A percentile compares a stretch with the other conserved stretches of the same genome.
These are phyloP conservation scores for Hsuehochloa calcarea DNA, from an alignment of 176 grass and related monocot genomes.

Conservation along the genomic window DNA sequence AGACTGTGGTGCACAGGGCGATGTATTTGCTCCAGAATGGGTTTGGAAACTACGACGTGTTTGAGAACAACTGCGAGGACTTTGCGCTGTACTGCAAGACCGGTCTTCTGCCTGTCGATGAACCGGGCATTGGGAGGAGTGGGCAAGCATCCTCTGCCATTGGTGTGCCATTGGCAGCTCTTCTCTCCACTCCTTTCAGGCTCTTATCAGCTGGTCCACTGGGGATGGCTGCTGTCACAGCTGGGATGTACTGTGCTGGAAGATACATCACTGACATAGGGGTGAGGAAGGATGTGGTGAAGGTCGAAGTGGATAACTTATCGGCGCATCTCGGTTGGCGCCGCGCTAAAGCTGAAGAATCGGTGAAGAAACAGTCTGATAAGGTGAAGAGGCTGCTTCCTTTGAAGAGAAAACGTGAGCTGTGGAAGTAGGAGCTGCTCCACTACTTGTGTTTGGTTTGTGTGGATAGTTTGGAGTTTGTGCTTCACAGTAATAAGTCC, in stretches of 20 bases:
- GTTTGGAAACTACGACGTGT: constrained; percentile 69
- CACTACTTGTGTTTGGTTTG: background rate
- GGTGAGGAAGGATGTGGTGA: constrained; percentile 64
- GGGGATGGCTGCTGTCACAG: constrained; percentile 59
- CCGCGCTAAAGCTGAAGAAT: constrained; percentile 16
- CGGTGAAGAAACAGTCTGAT: background rate
- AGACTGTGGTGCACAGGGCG: constrained; percentile 50
- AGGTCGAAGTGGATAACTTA: constrained; percentile 62
- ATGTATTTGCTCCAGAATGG: constrained; percentile 67
- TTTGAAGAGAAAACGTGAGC: constrained; percentile 48
- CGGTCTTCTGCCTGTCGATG: constrained; percentile 35
- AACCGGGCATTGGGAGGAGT: constrained; percentile 47
- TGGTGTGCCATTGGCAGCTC: constrained; percentile 46
- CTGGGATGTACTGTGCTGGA: constrained; percentile 60
- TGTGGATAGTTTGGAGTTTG: constrained; percentile 22
- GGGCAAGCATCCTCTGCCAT: constrained; percentile 62
- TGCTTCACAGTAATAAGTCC: background rate
- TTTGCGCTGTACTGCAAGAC: constrained; percentile 92
- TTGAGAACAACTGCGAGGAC: constrained; percentile 93
- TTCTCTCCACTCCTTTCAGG: constrained; percentile 61
- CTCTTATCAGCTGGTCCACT: constrained; percentile 53
- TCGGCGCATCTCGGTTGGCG: constrained; percentile 43
- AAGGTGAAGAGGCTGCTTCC: constrained; percentile 29
- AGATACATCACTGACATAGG: constrained; percentile 72
- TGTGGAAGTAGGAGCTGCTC: background rate